Conservation (phyloP, 179 eudicot species). For the Pouteria campechiana region DNA sequence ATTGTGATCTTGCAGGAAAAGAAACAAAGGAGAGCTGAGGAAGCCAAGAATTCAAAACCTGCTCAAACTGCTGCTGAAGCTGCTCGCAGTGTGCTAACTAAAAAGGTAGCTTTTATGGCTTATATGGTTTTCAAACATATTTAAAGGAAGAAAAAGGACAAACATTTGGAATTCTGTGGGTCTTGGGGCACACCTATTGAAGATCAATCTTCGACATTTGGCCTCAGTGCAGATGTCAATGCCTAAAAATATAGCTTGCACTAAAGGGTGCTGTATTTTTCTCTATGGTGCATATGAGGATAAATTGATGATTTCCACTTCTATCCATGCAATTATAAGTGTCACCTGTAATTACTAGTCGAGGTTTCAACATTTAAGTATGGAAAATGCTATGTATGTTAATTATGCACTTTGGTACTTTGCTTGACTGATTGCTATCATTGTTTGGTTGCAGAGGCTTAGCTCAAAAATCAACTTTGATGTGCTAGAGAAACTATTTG, state of each 20-base stretch:
- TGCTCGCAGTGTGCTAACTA: slow-evolving; percentile 34
- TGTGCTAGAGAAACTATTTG: slow-evolving; percentile 35
- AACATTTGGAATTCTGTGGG: no score
- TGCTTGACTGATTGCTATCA: neutral
- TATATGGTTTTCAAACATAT: neutral
- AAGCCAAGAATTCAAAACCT: slow-evolving; percentile 24
- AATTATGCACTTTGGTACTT: no score
- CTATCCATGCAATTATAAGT: no score
- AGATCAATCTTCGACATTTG: no score
- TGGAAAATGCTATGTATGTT: neutral
- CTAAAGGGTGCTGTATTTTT: neutral
- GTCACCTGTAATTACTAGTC: no score
- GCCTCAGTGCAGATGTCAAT: no score
- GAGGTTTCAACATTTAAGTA: no score
- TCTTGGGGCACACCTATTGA: no score
- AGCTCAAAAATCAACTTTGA: slow-evolving; percentile 49
- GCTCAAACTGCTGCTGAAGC: slow-evolving; percentile 63
- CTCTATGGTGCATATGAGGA: neutral
- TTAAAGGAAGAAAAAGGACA: neutral
- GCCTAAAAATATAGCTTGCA: no score
- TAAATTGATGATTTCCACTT: no score
- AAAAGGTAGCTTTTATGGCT: slow-evolving; percentile 37
- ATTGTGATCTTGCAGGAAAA: slow-evolving; percentile 28
- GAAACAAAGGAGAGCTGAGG: slow-evolving; percentile 46
- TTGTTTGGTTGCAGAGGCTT: slow-evolving; percentile 24